Percentiles rank a stretch among this genome's conserved stretches.
Evolutionary conservation across 2,329 filamentous ascomycete species (phyloP).

Genomic region (Pseudocercospora pini-densiflorae): DNA sequence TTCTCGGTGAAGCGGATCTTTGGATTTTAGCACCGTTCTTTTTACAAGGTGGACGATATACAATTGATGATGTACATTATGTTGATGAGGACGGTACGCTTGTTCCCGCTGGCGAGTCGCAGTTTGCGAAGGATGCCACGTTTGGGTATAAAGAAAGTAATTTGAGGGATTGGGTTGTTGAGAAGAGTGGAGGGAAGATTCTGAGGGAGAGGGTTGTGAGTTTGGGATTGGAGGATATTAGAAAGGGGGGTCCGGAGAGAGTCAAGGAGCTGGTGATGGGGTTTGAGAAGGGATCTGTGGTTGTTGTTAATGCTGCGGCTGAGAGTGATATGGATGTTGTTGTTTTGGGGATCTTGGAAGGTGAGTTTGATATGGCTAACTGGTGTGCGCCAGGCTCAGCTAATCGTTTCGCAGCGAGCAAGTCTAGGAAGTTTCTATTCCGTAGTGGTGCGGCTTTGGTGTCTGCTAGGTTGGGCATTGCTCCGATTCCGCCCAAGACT

Average conservation of each 20-base stretch:
- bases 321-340: slow-evolving; percentile 63
- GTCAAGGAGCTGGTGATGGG: slow-evolving; percentile 49
- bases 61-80: slow-evolving; percentile 62
- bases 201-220: slow-evolving; percentile 46
- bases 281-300: slow-evolving; percentile 46
- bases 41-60: slow-evolving; percentile 61
- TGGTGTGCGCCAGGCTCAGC: not conserved
- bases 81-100: slow-evolving; percentile 57
- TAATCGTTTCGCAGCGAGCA: slow-evolving; percentile 10
- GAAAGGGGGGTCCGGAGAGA: slow-evolving; percentile 49
- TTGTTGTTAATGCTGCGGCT: slow-evolving; percentile 59
- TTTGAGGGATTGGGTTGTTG: slow-evolving; percentile 57
- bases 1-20: slow-evolving; percentile 56
- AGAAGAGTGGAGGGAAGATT: slow-evolving; percentile 57
- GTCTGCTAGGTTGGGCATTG: slow-evolving; percentile 58
- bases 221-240: slow-evolving; percentile 55
- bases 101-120: slow-evolving; percentile 58
- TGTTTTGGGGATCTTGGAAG: slow-evolving; percentile 53
- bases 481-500: slow-evolving; percentile 56
- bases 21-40: slow-evolving; percentile 65
- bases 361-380: slow-evolving; percentile 31
- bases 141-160: slow-evolving; percentile 63
- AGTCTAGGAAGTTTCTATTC: slow-evolving; percentile 51
- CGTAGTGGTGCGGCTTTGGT: slow-evolving; percentile 55
- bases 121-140: slow-evolving; percentile 61